These are phyloP conservation scores for Kwoniella shandongensis DNA, from an alignment of 768 basidiomycete genomes.

Conservation along the genomic window DNA sequence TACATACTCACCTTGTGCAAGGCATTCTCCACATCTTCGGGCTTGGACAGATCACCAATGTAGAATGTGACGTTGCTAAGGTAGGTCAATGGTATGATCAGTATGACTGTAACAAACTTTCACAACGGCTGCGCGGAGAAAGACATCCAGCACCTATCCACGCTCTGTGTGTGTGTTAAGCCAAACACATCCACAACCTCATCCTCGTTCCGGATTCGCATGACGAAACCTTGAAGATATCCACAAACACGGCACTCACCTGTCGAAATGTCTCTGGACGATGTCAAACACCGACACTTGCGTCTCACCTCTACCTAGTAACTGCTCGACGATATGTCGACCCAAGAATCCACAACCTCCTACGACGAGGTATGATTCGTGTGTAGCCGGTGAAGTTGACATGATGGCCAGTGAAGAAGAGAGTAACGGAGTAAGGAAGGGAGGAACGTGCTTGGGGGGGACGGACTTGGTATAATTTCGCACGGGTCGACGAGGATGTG, in stretches of 20 bases:
- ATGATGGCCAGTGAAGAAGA: background rate
- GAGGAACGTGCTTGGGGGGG: too few species aligned
- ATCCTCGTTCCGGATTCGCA: too few species aligned
- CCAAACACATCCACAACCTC: too few species aligned
- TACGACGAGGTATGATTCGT: conserved; percentile 81
- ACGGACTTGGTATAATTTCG: too few species aligned
- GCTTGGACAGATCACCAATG: conserved; percentile 81
- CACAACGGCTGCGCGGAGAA: too few species aligned
- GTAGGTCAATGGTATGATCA: too few species aligned
- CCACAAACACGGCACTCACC: conserved; percentile 39
- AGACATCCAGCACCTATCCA: too few species aligned
- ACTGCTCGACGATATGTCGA: conserved; percentile 81
- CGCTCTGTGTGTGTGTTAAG: too few species aligned
- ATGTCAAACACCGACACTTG: conserved; percentile 84
- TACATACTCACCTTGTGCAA: conserved; percentile 67
- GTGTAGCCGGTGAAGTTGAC: conserved; percentile 3
- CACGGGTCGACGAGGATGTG: too few species aligned
- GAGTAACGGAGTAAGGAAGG: background rate
- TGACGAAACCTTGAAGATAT: too few species aligned
- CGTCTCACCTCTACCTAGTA: conserved; percentile 71
- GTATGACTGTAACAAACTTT: too few species aligned
- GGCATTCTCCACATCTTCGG: conserved; percentile 69
- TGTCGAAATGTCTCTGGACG: conserved; percentile 76
- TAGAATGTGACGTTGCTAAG: conserved; percentile 65
- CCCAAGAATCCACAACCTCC: conserved; percentile 72